Evolutionary conservation across 176 grass and related monocot genomes (phyloP), one percentile per base, ranked within the genome.

Genomic region (Carex littledalei): DNA sequence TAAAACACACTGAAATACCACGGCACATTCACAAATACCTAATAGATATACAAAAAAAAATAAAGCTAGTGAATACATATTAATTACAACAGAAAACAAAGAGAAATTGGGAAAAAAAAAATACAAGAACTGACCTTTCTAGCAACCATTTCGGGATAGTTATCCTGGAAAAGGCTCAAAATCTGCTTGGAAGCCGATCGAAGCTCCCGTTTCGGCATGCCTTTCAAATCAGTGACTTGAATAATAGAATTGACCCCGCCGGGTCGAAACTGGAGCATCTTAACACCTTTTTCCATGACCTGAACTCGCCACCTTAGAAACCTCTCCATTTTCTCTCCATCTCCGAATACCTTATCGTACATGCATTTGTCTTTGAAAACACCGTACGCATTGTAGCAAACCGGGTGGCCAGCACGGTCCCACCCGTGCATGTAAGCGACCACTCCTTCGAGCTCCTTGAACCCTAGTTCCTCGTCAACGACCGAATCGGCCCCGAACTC

Each of bases 1-100:
- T 93, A 98, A 8, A 98, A 81, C 85, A 98, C 84, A 11, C 88
- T 95, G 74, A 98, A 98, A 87, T 98, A 98, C 95, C 95, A 98
- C 0, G 95, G 95, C 68, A 98, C 95, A 66, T 98, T 95, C 61
- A 98, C 85, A 86, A 98, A 98, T 57, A 98, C 93, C 95, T 98
- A 52, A 26, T n/a, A 24, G 39, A 24, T 14, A 0, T 4, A 54
- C 0, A 34, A 24, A 76, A 63, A 12, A 13, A 86, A 57, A 6
- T 6, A 39, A 39, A 4, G 37, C 37, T 56, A 13, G 54, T 41
- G 4, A 26, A 22, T 69, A 81, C 54, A 81, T 53, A 84, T 81
- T 84, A 43, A 15, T 6, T 12, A 1, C 1, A 10, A 57, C 13
- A 66, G 41, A 55, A 34, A 32, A 3, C 6, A 8, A 2, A 50